Evolutionary conservation across 2,329 filamentous ascomycete genomes (phyloP).

Genomic region (Drechmeria coniospora): DNA sequence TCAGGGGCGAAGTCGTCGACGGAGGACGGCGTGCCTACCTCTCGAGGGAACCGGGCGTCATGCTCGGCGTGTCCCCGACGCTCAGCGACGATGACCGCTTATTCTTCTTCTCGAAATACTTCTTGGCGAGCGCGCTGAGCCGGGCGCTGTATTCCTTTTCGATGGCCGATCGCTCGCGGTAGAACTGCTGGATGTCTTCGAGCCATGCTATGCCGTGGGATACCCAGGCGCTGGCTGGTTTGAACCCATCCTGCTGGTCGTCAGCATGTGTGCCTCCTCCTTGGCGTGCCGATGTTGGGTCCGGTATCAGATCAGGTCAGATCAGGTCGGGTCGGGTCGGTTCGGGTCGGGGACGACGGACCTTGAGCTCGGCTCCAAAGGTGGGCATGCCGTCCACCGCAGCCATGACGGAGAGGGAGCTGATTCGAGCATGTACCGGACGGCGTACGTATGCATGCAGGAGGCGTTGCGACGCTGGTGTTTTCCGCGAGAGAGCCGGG

Average conservation of each 20-base stretch:
- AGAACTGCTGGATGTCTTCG: conserved; percentile 93
- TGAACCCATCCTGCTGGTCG: conserved; percentile 74
- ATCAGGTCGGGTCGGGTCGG: no score
- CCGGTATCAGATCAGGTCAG: no score
- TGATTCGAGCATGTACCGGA: conserved; percentile 6
- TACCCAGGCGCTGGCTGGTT: conserved; percentile 85
- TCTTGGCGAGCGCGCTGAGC: conserved; percentile 76
- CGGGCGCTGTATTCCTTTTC: conserved; percentile 95
- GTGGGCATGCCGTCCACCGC: conserved; percentile 70
- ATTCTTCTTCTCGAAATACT: conserved; percentile 94
- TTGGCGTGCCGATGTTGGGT: no score
- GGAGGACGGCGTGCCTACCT: conserved; percentile 39
- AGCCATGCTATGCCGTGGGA: conserved; percentile 83
- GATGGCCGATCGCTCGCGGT: conserved; percentile 82
- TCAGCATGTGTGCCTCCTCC: no score
- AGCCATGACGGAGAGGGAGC: conserved; percentile 41
- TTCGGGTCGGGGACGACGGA: conserved; percentile 29
- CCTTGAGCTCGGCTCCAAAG: conserved; percentile 91
- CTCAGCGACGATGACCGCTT: conserved; percentile 77
- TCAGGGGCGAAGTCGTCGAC: conserved; percentile 1
- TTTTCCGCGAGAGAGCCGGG: no score
- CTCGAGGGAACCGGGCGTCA: conserved; percentile 92
- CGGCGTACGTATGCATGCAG: neutral
- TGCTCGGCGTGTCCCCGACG: conserved; percentile 80
- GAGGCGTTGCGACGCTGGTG: no score